Conservation (phyloP, 768 basidiomycete genomes). For the Crucibulum laeve region DNA sequence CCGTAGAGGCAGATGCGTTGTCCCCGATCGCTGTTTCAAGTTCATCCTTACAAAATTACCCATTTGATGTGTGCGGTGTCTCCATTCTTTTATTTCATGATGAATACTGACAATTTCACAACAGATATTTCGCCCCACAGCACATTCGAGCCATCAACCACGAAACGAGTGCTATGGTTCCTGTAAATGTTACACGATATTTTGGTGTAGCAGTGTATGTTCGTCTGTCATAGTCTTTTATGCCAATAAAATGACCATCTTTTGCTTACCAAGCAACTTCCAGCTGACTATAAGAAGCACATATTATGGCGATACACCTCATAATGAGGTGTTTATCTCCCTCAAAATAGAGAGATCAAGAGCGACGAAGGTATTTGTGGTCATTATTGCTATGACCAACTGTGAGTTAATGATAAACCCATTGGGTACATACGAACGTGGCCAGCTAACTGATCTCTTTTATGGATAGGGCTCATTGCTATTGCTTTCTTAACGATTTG, state of each 20-base stretch:
- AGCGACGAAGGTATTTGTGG: slow-evolving; percentile 11
- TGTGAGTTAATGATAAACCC: slow-evolving; percentile 5
- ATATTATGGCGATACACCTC: neutral
- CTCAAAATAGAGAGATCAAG: slow-evolving; percentile 10
- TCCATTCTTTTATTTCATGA: neutral
- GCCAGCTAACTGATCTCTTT: neutral
- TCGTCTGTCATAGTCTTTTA: neutral
- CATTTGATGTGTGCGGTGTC: neutral
- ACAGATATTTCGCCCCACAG: neutral
- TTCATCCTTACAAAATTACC: neutral
- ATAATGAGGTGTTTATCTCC: slow-evolving; percentile 4
- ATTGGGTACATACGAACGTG: too few relatives aligned
- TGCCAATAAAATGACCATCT: neutral
- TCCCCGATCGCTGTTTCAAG: neutral
- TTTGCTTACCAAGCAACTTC: neutral
- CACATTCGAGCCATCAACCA: neutral
- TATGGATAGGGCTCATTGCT: slow-evolving; percentile 11
- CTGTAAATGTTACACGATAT: neutral
- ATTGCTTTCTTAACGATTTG: slow-evolving; percentile 11
- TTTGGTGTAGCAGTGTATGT: neutral
- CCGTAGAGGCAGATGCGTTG: too few relatives aligned
- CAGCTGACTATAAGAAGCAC: neutral
- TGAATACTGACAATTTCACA: neutral
- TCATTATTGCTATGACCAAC: slow-evolving; percentile 11
- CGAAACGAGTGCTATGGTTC: neutral